phyloP scores from a whole-genome alignment of 163 green algal genomes.

The Scenedesmus sp. region DNA sequence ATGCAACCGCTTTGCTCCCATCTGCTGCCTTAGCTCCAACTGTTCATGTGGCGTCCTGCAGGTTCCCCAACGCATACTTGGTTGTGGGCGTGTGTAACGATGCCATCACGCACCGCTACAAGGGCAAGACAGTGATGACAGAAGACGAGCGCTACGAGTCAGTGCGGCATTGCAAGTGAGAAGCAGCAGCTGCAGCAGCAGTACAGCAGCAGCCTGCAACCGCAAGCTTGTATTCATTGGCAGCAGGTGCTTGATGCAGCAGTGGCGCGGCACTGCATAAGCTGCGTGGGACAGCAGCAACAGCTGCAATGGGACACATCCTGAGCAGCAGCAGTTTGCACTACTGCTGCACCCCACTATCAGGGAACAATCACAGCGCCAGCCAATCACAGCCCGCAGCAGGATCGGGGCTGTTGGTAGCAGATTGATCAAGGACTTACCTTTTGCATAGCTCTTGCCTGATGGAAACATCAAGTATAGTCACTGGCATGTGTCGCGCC shows the following conservation, averaged over 20 bases:
- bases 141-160: slow-evolving; percentile 91
- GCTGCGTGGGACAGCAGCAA: not conserved
- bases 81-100: slow-evolving; percentile 94
- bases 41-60: slow-evolving; percentile 48
- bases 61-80: slow-evolving; percentile 55
- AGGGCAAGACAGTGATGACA: slow-evolving; percentile 93
- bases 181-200: not conserved
- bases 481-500: too few species aligned
- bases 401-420: too few species aligned
- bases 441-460: too few species aligned
- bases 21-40: slow-evolving; percentile 58
- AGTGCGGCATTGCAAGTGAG: slow-evolving; percentile 90
- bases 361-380: not conserved
- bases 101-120: slow-evolving; percentile 85
- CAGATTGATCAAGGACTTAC: too few species aligned
- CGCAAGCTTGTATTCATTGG: not conserved
- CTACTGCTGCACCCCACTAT: not conserved
- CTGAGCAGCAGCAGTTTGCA: not conserved
- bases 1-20: slow-evolving; percentile 57
- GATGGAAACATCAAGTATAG: too few species aligned
- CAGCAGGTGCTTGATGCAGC: not conserved
- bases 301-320: not conserved
- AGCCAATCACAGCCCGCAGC: not conserved
- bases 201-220: not conserved
- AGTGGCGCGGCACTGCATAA: not conserved